Evolutionary conservation across 2,329 filamentous ascomycete genomes (phyloP).

Genomic region (Grosmannia huntii): DNA sequence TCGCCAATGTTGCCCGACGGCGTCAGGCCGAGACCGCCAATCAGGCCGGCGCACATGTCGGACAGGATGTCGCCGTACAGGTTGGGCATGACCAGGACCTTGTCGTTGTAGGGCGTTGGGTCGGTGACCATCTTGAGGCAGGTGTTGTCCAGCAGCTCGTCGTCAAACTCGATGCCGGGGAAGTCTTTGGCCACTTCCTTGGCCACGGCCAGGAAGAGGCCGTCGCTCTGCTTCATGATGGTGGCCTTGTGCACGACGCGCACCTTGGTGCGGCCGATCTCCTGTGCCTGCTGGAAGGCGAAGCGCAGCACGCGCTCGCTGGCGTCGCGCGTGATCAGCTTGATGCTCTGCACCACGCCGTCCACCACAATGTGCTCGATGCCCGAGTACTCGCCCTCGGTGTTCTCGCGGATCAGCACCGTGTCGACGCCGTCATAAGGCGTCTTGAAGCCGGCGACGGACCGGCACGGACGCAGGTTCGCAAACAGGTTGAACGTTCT

Average conservation of each 20-base stretch:
- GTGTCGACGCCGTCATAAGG: slow-evolving; percentile 96
- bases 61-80: slow-evolving; percentile 98
- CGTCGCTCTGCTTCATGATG: slow-evolving; percentile 99
- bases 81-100: slow-evolving; percentile 97
- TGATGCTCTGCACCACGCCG: slow-evolving; percentile 97
- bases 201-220: slow-evolving; percentile 87
- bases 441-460: slow-evolving; percentile 94
- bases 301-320: slow-evolving; percentile 92
- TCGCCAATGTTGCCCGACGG: slow-evolving; percentile 98
- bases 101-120: slow-evolving; percentile 94
- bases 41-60: slow-evolving; percentile 98
- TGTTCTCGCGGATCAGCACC: slow-evolving; percentile 97
- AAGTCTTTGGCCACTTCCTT: slow-evolving; percentile 85
- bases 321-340: slow-evolving; percentile 93
- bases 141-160: slow-evolving; percentile 96
- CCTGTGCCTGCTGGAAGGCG: slow-evolving; percentile 94
- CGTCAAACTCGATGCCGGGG: slow-evolving; percentile 91
- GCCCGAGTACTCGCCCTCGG: slow-evolving; percentile 97
- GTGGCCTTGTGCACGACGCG: slow-evolving; percentile 98
- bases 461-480: slow-evolving; percentile 96
- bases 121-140: slow-evolving; percentile 98
- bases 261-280: slow-evolving; percentile 91
- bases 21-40: slow-evolving; percentile 92
- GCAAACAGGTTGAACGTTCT: slow-evolving; percentile 99
- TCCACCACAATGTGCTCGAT: slow-evolving; percentile 98